A percentile compares a stretch with the other conserved stretches of the same genome.
Evolutionary conservation across 768 basidiomycete genomes (phyloP).

Genomic region (Podaxis sp.): DNA sequence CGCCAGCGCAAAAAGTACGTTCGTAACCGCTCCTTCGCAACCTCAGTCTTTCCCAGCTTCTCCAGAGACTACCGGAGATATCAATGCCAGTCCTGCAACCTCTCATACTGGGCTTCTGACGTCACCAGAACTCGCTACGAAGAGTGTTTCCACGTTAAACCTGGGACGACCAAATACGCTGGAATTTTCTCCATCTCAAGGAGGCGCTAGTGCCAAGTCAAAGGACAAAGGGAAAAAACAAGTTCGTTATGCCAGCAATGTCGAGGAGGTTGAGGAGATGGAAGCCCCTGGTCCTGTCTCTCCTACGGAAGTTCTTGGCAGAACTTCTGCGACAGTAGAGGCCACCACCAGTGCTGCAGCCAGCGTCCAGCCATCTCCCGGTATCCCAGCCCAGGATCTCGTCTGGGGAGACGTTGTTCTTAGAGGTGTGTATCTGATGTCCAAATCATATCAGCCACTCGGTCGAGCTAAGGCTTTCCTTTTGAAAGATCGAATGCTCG

Average conservation of each 20-base stretch:
- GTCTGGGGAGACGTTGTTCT: conserved; percentile 60
- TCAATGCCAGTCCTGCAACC: conserved; percentile 15
- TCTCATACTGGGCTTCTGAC: conserved; percentile 21
- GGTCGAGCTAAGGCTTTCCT: conserved; percentile 18
- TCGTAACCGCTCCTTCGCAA: conserved; percentile 26
- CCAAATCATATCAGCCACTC: conserved; percentile 7
- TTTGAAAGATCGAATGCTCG: conserved; percentile 82
- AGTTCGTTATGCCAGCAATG: conserved; percentile 36
- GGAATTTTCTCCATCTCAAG: background rate
- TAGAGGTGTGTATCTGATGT: conserved; percentile 53
- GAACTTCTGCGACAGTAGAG: conserved; percentile 54
- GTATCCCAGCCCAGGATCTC: conserved; percentile 24
- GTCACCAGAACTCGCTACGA: background rate
- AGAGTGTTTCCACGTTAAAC: conserved; percentile 12
- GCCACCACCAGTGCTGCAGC: conserved; percentile 71
- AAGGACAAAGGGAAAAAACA: conserved; percentile 28
- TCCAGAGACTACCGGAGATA: background rate
- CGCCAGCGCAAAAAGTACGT: conserved; percentile 22
- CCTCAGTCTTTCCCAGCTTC: background rate
- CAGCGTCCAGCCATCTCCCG: conserved; percentile 27
- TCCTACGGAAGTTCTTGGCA: conserved; percentile 65
- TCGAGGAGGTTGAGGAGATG: conserved; percentile 20
- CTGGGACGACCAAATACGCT: background rate
- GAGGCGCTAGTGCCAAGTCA: background rate
- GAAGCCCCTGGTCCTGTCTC: conserved; percentile 38